Evolutionary conservation across 257 asterid genomes (phyloP).

Genomic region (Solanum piurae): DNA sequence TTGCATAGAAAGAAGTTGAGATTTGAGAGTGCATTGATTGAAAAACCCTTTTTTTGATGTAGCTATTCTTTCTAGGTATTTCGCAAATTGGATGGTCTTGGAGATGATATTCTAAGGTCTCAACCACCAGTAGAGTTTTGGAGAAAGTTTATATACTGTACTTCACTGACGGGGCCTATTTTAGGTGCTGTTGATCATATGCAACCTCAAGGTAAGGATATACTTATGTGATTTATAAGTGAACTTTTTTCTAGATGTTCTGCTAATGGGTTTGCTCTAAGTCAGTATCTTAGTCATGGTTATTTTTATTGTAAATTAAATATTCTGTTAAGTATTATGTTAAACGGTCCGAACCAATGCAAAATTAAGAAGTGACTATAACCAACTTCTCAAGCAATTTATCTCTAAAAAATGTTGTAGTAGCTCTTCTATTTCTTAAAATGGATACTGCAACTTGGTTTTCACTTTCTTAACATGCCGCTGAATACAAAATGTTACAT

Average conservation of each 20-base stretch:
- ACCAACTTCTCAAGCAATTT: background rate
- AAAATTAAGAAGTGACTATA: background rate
- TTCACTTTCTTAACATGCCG: background rate
- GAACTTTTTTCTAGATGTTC: background rate
- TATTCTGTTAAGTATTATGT: background rate
- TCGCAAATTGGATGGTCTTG: conserved; percentile 68
- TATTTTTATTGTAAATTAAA: background rate
- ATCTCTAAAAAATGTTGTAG: background rate
- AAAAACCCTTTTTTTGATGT: conserved; percentile 22
- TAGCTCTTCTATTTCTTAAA: background rate
- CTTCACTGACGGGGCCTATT: conserved; percentile 71
- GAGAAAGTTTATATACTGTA: conserved; percentile 92
- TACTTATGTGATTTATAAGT: background rate
- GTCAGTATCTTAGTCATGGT: background rate
- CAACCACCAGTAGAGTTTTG: conserved; percentile 90
- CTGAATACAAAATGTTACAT: background rate
- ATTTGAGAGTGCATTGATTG: background rate
- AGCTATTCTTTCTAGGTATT: conserved; percentile 52
- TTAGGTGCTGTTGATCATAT: conserved; percentile 89
- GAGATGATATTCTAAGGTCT: conserved; percentile 62
- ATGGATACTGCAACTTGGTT: background rate
- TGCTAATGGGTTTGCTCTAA: background rate
- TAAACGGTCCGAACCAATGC: background rate
- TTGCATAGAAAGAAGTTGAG: background rate
- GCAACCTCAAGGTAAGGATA: conserved; percentile 68